phyloP scores from a whole-genome alignment of 2,329 filamentous ascomycete genomes.

The Xylariaceae sp. region DNA sequence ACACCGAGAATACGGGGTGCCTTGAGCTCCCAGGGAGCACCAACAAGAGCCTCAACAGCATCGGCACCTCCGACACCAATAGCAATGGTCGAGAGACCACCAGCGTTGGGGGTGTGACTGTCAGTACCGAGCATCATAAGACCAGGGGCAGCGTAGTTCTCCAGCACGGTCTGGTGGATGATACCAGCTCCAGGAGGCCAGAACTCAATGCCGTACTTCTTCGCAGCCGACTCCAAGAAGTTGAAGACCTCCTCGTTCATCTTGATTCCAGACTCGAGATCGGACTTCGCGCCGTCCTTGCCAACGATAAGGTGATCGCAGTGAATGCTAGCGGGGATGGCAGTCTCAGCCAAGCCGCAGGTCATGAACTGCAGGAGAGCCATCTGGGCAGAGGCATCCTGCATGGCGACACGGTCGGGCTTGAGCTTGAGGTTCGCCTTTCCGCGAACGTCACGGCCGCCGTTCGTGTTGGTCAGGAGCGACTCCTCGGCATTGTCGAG shows the following conservation, averaged over 20 bases:
- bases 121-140: constrained; percentile 99
- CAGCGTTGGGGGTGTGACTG: constrained; percentile 96
- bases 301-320: constrained; percentile 99
- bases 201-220: constrained; percentile 90
- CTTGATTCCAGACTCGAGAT: constrained; percentile 78
- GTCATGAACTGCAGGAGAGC: constrained; percentile 98
- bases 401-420: constrained; percentile 96
- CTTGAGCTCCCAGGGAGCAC: constrained; percentile 96
- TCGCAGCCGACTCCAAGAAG: constrained; percentile 87
- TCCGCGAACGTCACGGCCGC: constrained; percentile 78
- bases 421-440: constrained; percentile 93
- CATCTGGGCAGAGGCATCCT: constrained; percentile 98
- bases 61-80: constrained; percentile 97
- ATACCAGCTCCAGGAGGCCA: constrained; percentile 93
- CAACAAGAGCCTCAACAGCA: constrained; percentile 92
- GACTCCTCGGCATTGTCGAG: constrained; percentile 85
- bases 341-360: constrained; percentile 81
- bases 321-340: constrained; percentile 94
- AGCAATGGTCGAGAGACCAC: constrained; percentile 85
- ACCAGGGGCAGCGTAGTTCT: constrained; percentile 96
- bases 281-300: constrained; percentile 79
- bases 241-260: constrained; percentile 97
- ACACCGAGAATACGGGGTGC: constrained; percentile 88
- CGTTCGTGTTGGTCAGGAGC: constrained; percentile 73
- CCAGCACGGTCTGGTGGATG: constrained; percentile 94